Conservation (phyloP, 768 basidiomycete genomes). For the Podaxis sp. region DNA sequence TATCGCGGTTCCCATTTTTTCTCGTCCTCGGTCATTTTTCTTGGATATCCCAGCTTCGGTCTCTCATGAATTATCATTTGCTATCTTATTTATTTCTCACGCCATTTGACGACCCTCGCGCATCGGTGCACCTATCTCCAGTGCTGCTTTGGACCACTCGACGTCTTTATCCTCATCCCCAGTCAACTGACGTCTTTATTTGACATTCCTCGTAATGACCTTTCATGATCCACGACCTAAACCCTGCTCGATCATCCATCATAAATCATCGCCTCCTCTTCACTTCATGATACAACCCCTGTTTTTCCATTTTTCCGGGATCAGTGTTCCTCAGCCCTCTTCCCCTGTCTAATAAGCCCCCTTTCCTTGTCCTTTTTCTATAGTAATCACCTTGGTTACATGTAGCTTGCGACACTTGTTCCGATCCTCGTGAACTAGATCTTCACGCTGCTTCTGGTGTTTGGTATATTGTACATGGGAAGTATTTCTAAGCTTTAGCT, state of each 20-base stretch:
- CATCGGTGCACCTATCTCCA: constrained; percentile 4
- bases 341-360: neutral
- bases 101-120: constrained; percentile 1
- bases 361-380: neutral
- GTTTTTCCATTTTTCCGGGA: neutral
- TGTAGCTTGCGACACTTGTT: constrained; percentile 6
- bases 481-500: constrained; percentile 16
- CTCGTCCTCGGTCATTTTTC: constrained; percentile 12
- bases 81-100: constrained; percentile 17
- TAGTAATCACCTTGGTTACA: constrained; percentile 10
- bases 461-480: constrained; percentile 17
- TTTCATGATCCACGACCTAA: constrained; percentile 1
- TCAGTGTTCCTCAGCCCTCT: neutral
- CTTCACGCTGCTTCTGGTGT: constrained; percentile 7
- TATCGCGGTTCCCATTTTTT: constrained; percentile 12
- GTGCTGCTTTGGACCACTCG: constrained; percentile 1
- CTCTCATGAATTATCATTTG: constrained; percentile 12
- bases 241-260: neutral
- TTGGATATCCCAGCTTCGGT: constrained; percentile 4
- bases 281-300: neutral
- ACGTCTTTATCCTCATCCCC: neutral
- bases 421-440: constrained; percentile 1
- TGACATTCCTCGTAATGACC: constrained; percentile 8
- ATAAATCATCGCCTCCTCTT: neutral
- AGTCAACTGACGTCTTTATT: neutral